These are phyloP conservation scores for Aspergillaceae sp. DNA, from an alignment of 2,329 filamentous ascomycete genomes.

Conservation along the genomic window DNA sequence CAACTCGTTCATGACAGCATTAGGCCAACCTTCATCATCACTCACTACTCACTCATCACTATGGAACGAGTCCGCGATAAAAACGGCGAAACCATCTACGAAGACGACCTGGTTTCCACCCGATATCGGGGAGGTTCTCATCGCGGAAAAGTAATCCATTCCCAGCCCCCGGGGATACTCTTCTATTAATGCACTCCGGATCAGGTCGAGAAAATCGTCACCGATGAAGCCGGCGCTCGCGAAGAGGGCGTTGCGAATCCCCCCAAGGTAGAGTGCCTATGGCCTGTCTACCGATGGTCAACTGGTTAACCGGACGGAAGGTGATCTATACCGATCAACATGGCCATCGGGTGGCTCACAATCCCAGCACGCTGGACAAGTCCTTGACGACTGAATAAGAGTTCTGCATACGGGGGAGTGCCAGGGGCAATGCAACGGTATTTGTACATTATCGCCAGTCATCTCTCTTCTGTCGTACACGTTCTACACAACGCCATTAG, in stretches of 20 bases:
- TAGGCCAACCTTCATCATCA: background rate
- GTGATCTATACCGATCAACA: slow-evolving; percentile 21
- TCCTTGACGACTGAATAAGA: background rate
- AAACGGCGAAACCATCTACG: slow-evolving; percentile 12
- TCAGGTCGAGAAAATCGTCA: slow-evolving; percentile 17
- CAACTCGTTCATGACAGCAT: background rate
- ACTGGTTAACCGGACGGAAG: slow-evolving; percentile 3
- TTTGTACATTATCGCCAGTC: slow-evolving; percentile 10
- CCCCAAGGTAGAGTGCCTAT: slow-evolving; percentile 13
- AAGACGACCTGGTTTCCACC: slow-evolving; percentile 17
- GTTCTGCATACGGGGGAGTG: no score
- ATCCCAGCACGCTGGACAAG: slow-evolving; percentile 12
- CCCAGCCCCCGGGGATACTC: background rate
- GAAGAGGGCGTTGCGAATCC: slow-evolving; percentile 17
- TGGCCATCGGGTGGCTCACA: slow-evolving; percentile 18
- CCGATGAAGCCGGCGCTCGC: slow-evolving; percentile 12
- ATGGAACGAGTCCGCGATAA: slow-evolving; percentile 13
- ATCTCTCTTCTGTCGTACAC: no score
- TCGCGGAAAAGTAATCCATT: slow-evolving; percentile 12
- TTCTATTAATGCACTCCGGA: background rate
- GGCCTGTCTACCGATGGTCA: background rate
- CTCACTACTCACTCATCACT: background rate
- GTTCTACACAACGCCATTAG: no score
- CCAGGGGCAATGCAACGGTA: no score
- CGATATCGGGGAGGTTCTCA: slow-evolving; percentile 16